Evolutionary conservation across 768 basidiomycete species (phyloP).

Genomic region (Amanita polypyramis): DNA sequence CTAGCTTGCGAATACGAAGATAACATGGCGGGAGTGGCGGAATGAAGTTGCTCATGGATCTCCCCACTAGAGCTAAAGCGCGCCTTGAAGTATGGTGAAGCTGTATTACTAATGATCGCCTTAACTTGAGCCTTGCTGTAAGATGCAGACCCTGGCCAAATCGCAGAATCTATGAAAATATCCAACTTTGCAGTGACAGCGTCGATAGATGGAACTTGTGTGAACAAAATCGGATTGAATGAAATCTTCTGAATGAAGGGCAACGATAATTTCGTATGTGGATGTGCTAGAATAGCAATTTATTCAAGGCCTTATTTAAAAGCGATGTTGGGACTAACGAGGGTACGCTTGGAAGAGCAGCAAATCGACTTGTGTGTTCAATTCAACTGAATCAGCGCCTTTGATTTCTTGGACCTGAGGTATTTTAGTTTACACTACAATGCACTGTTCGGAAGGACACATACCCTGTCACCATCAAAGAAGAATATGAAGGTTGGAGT

Average conservation of each 20-base stretch:
- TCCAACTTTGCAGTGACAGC: conserved; percentile 50
- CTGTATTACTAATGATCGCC: conserved; percentile 30
- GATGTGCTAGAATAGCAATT: conserved; percentile 47
- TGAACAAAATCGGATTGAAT: conserved; percentile 66
- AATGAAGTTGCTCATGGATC: conserved; percentile 12
- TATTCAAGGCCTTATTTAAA: not conserved
- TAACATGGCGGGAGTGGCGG: conserved; percentile 29
- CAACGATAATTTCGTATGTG: conserved; percentile 51
- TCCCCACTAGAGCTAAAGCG: conserved; percentile 29
- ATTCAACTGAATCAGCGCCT: conserved; percentile 59
- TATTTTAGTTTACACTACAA: conserved; percentile 1
- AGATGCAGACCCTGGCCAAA: conserved; percentile 21
- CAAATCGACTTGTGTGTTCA: conserved; percentile 65
- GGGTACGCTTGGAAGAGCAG: conserved; percentile 72
- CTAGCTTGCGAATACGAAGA: conserved; percentile 40
- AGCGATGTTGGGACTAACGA: conserved; percentile 35
- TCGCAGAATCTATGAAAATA: conserved; percentile 45
- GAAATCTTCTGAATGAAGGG: conserved; percentile 53
- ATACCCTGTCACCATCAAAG: conserved; percentile 61
- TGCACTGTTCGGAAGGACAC: conserved; percentile 5
- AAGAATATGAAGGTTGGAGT: conserved; percentile 93
- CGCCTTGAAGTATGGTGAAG: conserved; percentile 58
- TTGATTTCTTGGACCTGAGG: conserved; percentile 56
- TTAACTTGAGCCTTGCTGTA: conserved; percentile 33
- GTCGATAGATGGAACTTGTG: conserved; percentile 60